These are phyloP conservation scores for Calonectria henricotiae DNA, from an alignment of 2,329 filamentous ascomycete genomes.

Conservation along the genomic window DNA sequence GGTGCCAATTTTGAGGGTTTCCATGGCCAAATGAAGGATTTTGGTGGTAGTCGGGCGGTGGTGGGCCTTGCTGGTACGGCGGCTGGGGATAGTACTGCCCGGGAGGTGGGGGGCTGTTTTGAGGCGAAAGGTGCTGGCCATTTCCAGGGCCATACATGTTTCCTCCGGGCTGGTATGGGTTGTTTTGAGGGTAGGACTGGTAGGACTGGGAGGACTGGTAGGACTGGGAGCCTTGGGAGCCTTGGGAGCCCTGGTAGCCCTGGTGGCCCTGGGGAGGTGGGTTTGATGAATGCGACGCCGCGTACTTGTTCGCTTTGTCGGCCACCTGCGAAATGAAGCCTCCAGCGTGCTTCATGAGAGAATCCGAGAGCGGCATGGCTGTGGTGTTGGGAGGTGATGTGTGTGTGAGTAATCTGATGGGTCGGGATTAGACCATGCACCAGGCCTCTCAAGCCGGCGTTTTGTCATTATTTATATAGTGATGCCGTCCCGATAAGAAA, in stretches of 20 bases:
- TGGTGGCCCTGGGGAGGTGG: slow-evolving; percentile 1
- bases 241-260: not conserved
- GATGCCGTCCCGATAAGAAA: not conserved
- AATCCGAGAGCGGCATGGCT: not conserved
- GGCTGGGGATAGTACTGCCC: slow-evolving; percentile 1
- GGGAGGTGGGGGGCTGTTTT: not conserved
- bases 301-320: not conserved
- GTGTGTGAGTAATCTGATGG: not conserved
- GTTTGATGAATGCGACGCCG: not conserved
- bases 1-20: not conserved
- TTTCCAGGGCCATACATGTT: not conserved
- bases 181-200: slow-evolving; percentile 6
- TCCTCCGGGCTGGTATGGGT: not conserved
- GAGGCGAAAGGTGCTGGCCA: not conserved
- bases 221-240: no score
- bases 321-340: not conserved
- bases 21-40: not conserved
- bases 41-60: not conserved
- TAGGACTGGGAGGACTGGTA: no score
- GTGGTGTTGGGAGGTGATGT: not conserved
- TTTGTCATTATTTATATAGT: not conserved
- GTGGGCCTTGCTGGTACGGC: not conserved
- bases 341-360: slow-evolving; percentile 10
- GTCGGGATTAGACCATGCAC: not conserved
- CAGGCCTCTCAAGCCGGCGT: not conserved